Evolutionary conservation across 306 rosid genomes (phyloP), one percentile per base, ranked within the genome.

Genomic region (Canavalia gladiata): DNA sequence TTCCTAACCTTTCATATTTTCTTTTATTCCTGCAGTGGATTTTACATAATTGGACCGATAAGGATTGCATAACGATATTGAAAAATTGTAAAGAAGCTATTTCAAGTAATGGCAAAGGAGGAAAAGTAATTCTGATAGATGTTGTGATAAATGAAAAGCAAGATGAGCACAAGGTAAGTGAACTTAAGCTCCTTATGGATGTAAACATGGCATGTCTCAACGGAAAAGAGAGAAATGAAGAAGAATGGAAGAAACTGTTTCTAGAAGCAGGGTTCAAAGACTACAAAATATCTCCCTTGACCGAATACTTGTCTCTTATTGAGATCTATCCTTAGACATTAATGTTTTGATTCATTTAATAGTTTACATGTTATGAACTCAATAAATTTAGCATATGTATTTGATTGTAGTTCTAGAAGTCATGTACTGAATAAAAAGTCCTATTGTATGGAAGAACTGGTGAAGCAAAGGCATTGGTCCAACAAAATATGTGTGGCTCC

Each of bases 51-150:
- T 72, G 82, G 82, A 72, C 45, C 6, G 87, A 85, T 4, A 83
- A 85, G 4, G 70, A 85, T 7, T 85, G 90, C 81, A 13, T 35
- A 65, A 83, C 60, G 58, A 78, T 89, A 46, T 58, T 87, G 50
- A 65, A 72, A 50, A 87, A 81, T 43, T 79, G 93, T 60, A 69
- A 75, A 55, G 88, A 81, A 60, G 82, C 88, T 3, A 54, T 87
- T 72, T 54, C 85, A 72, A 75, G 52, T 54, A 58, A 71, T 6
- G 76, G 56, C 28, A 74, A 74, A 6, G 57, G 5, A 11, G 88
- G 89, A 29, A 89, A 87, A 74, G 88, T 87, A 8, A 75, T 87
- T 8, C 29, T 85, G 63, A 75, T 89, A 69, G 90, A 89, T 28
- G n/a, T 75, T 1, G 89, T 88, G 72, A 78, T 88, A 7, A 73